Percentiles rank a stretch among this genome's conserved stretches.
Conservation (phyloP, 331 rosid species). For the Saraca asoca region DNA sequence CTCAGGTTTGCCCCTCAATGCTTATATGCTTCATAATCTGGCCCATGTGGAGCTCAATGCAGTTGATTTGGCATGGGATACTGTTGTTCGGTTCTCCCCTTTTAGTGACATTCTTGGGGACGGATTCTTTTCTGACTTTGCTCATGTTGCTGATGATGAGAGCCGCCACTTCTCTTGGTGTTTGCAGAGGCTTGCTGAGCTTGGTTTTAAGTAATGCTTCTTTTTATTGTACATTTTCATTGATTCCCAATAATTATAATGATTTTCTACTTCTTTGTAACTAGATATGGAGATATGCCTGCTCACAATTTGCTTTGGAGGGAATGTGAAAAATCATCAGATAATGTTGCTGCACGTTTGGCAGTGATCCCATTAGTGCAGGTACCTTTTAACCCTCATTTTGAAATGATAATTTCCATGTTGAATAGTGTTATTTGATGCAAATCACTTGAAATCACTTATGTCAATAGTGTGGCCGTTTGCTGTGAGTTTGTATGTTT, state of each 20-base stretch:
- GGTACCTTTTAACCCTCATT: slow-evolving; percentile 45
- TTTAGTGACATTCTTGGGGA: slow-evolving; percentile 74
- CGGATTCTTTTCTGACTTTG: slow-evolving; percentile 85
- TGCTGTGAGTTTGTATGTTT: background rate
- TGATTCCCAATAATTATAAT: slow-evolving; percentile 37
- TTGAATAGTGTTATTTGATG: slow-evolving; percentile 7
- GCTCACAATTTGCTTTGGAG: slow-evolving; percentile 94
- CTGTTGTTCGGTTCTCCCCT: slow-evolving; percentile 86
- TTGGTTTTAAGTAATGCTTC: slow-evolving; percentile 80
- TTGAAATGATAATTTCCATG: slow-evolving; percentile 1
- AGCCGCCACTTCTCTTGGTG: slow-evolving; percentile 95
- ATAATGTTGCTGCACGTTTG: slow-evolving; percentile 85
- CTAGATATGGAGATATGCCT: slow-evolving; percentile 95
- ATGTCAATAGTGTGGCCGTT: background rate
- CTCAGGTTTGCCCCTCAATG: slow-evolving; percentile 90
- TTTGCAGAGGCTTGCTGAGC: slow-evolving; percentile 93
- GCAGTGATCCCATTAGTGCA: slow-evolving; percentile 91
- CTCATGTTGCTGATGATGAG: slow-evolving; percentile 95
- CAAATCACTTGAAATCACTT: slow-evolving; percentile 8
- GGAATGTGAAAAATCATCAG: slow-evolving; percentile 93
- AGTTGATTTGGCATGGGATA: slow-evolving; percentile 94
- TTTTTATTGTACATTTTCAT: slow-evolving; percentile 15
- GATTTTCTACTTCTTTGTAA: slow-evolving; percentile 31
- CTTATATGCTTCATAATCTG: slow-evolving; percentile 88
- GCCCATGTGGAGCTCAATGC: slow-evolving; percentile 98